These are phyloP conservation scores for Amanita rimosa DNA, from an alignment of 768 basidiomycete species.

Conservation along the genomic window DNA sequence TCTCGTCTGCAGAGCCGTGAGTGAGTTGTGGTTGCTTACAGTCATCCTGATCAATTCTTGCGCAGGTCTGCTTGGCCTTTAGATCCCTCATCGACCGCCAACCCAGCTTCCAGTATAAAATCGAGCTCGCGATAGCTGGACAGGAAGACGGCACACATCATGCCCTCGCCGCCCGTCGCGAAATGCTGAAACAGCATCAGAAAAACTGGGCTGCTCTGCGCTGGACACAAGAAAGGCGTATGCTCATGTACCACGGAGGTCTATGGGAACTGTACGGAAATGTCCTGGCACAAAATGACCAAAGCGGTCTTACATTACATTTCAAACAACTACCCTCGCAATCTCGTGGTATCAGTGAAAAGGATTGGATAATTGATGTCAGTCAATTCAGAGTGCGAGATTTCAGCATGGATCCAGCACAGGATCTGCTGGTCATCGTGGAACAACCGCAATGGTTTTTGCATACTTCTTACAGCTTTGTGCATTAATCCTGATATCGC, in stretches of 20 bases:
- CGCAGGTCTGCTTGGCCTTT: slow-evolving; percentile 2
- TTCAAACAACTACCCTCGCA: slow-evolving; percentile 41
- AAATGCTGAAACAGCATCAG: slow-evolving; percentile 8
- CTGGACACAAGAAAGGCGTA: slow-evolving; percentile 19
- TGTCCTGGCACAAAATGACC: slow-evolving; percentile 33
- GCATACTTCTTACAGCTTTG: not conserved
- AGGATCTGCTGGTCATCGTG: slow-evolving; percentile 48
- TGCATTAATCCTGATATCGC: not conserved
- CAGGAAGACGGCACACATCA: slow-evolving; percentile 12
- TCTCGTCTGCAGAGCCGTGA: slow-evolving; percentile 8
- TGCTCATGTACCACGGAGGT: slow-evolving; percentile 30
- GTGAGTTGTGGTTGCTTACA: not conserved
- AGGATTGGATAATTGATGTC: slow-evolving; percentile 29
- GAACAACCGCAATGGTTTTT: slow-evolving; percentile 27
- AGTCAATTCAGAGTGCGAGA: slow-evolving; percentile 33
- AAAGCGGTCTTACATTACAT: slow-evolving; percentile 17
- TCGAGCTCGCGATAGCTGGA: slow-evolving; percentile 8
- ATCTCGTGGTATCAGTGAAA: slow-evolving; percentile 32
- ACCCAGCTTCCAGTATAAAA: slow-evolving; percentile 8
- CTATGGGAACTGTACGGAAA: slow-evolving; percentile 53
- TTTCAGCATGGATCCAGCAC: slow-evolving; percentile 55
- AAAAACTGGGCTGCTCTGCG: slow-evolving; percentile 16
- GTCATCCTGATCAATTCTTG: not conserved
- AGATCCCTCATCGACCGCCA: not conserved
- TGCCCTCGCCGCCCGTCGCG: slow-evolving; percentile 20